Evolutionary conservation across 306 rosid species (phyloP).

Genomic region (Inga leiocalycina): DNA sequence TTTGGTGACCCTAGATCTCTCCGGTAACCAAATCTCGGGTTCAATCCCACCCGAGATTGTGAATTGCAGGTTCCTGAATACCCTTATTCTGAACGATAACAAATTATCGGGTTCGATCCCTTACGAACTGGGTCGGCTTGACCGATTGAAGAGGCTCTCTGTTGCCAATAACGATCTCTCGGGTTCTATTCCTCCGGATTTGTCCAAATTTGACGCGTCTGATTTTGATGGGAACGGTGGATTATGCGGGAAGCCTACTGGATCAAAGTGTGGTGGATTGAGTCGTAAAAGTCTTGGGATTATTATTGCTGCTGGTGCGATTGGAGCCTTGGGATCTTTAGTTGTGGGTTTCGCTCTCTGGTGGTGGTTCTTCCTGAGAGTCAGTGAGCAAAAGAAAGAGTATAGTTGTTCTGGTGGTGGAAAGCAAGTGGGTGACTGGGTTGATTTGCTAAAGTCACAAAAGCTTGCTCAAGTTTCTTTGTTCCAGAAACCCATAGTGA

Average conservation of each 20-base stretch:
- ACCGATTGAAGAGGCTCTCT: constrained; percentile 51
- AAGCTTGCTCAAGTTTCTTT: constrained; percentile 54
- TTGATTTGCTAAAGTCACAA: constrained; percentile 46
- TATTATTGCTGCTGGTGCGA: constrained; percentile 54
- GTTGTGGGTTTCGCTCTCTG: constrained; percentile 48
- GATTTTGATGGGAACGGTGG: constrained; percentile 50
- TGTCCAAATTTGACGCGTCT: constrained; percentile 35
- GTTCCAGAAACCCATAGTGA: constrained; percentile 65
- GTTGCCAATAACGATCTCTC: constrained; percentile 50
- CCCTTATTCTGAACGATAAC: constrained; percentile 42
- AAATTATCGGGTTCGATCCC: constrained; percentile 54
- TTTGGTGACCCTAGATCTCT: constrained; percentile 60
- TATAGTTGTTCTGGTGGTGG: constrained; percentile 29
- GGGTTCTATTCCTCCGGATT: constrained; percentile 49
- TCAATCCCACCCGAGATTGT: constrained; percentile 58
- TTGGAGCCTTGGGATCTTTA: constrained; percentile 55
- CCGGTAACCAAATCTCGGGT: constrained; percentile 52
- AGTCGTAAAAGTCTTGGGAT: constrained; percentile 49
- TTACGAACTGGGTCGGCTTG: constrained; percentile 54
- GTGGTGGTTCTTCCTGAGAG: constrained; percentile 60
- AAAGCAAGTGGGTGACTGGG: constrained; percentile 43
- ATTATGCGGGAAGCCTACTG: constrained; percentile 56
- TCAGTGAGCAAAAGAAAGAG: constrained; percentile 33
- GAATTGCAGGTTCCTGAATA: constrained; percentile 56
- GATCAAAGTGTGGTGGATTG: constrained; percentile 53